phyloP scores from a whole-genome alignment of 164 flowering plant genomes.

The Kalanchoe fedtschenkoi region DNA sequence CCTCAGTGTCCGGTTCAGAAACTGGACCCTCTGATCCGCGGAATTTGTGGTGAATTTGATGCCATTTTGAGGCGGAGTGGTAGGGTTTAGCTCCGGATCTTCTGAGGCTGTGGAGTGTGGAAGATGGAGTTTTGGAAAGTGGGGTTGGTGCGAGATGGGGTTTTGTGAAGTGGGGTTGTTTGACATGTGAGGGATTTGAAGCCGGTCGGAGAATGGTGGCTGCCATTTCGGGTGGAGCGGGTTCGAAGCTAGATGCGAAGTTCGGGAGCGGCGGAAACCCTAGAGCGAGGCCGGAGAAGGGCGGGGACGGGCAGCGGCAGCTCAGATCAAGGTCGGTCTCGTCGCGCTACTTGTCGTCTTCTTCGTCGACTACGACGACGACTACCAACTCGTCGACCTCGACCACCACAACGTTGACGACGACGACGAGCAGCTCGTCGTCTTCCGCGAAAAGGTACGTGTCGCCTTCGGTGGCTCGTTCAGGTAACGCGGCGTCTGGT shows the following conservation, averaged over 20 bases:
- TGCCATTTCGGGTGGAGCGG: conserved; percentile 33
- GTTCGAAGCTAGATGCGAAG: not conserved
- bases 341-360: conserved; percentile 70
- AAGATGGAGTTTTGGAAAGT: conserved; percentile 1
- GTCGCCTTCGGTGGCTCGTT: conserved; percentile 44
- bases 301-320: conserved; percentile 18
- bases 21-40: not conserved
- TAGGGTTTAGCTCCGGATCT: not conserved
- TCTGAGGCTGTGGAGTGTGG: not conserved
- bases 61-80: not conserved
- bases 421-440: conserved; percentile 8
- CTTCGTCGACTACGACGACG: conserved; percentile 13
- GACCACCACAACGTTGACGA: conserved; percentile 14
- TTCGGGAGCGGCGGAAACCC: conserved; percentile 9
- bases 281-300: conserved; percentile 24
- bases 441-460: conserved; percentile 44
- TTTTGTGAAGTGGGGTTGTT: too few species aligned
- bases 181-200: conserved; percentile 9
- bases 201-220: conserved; percentile 52
- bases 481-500: conserved; percentile 18
- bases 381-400: conserved; percentile 11
- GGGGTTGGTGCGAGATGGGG: too few species aligned
- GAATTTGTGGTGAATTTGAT: too few species aligned
- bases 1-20: conserved; percentile 5
- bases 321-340: conserved; percentile 57